phyloP scores from a whole-genome alignment of 2,329 filamentous ascomycete species.

The Elsinoe arachidis region DNA sequence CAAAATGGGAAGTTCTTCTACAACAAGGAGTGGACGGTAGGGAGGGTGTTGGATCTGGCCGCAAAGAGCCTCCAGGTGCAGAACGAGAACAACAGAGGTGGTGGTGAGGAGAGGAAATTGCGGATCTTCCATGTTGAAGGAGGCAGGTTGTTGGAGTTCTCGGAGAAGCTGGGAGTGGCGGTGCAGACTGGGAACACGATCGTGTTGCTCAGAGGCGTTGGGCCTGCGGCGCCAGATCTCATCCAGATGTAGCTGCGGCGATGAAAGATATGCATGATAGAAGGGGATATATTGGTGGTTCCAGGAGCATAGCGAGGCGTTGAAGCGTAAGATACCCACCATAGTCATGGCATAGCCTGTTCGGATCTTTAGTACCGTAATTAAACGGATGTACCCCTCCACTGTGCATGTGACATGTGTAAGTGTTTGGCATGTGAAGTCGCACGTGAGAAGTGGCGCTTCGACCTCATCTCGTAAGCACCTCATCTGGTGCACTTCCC shows the following conservation, averaged over 20 bases:
- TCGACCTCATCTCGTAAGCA: no score
- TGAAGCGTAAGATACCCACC: neutral
- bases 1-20: conserved; percentile 53
- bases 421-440: no score
- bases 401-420: neutral
- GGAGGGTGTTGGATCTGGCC: conserved; percentile 68
- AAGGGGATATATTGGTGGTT: neutral
- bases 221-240: conserved; percentile 62
- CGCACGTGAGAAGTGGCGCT: no score
- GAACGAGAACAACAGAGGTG: conserved; percentile 73
- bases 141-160: conserved; percentile 76
- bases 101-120: conserved; percentile 68
- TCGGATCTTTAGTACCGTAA: neutral
- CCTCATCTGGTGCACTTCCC: no score
- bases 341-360: neutral
- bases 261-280: neutral
- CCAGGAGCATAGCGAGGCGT: neutral
- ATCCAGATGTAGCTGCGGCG: conserved; percentile 44
- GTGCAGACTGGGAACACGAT: conserved; percentile 81
- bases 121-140: conserved; percentile 90
- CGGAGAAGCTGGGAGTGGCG: conserved; percentile 68
- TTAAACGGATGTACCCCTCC: neutral
- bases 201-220: conserved; percentile 77
- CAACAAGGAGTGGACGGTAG: conserved; percentile 72
- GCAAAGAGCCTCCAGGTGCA: conserved; percentile 68